Evolutionary conservation across 192 early-diverging fungal species (phyloP), one percentile per base, ranked within the genome.

Genomic region (Umbelopsis sp.): DNA sequence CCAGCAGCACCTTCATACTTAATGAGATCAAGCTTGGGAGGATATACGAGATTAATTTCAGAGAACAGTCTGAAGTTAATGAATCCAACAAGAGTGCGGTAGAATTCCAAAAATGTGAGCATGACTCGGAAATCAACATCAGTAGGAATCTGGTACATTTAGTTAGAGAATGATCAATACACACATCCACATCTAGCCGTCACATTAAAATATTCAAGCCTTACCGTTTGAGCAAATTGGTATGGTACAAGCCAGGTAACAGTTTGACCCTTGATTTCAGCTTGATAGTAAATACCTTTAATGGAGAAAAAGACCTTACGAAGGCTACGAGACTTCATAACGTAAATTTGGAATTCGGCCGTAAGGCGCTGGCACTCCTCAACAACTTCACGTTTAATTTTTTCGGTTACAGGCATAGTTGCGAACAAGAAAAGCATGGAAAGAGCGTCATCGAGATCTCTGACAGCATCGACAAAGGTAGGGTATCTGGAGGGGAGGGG

Each of bases 251-350:
- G 85, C 97, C 97, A 99, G 34, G 91, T 97, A 34, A 99, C 84
- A 59, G 86, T 88, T 77, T 96, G 92, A 38, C 97, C 97, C 79
- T 93, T 90, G 80, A 99, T 93, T 65, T 97, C 96, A n/a, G 93
- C 96, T 84, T 97, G 95, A 82, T 98, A 99, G 83, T 99, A 99
- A 79, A 99, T 97, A 56, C 98, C 98, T 85, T 99, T 99, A 89
- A 99, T 97, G 14, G 94, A 95, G 53, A 99, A 82, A 79, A 99
- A 99, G 29, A 91, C 89, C 79, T 95, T 95, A 66, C 91, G 91
- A 67, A 99, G 82, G 69, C 87, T 82, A 56, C 90, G 85, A 44
- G 91, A 84, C 52, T 90, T 83, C 71, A 97, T 86, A 7, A 97
- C 85, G 73, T 95, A 97, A 77, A 94, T 92, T 81, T 95, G 94